These are phyloP conservation scores for Setaria italica DNA, from an alignment of 202 grass and related monocot species.

Conservation along the genomic window DNA sequence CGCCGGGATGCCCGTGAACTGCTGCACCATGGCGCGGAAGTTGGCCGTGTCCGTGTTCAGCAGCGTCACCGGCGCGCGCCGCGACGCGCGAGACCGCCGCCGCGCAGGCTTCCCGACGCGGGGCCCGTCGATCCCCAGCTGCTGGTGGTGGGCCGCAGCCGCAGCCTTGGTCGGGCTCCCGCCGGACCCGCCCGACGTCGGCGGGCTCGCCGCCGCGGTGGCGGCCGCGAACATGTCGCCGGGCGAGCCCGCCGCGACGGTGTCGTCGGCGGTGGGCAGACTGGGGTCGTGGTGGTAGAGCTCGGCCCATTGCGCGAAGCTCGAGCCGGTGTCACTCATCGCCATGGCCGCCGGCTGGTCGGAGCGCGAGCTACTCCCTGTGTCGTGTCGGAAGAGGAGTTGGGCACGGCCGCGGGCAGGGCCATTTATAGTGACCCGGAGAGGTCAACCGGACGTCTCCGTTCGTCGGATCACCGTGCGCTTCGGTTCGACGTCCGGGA, in stretches of 20 bases:
- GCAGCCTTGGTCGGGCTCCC: slow-evolving; percentile 23
- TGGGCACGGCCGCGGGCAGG: background rate
- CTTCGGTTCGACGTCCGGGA: fast-evolving
- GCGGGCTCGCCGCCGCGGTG: slow-evolving; percentile 26
- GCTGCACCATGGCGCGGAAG: slow-evolving; percentile 98
- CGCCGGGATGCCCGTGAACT: slow-evolving; percentile 86
- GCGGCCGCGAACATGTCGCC: background rate
- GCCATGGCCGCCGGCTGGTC: slow-evolving; percentile 37
- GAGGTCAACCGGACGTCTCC: background rate
- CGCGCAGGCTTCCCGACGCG: slow-evolving; percentile 68
- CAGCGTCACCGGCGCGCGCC: slow-evolving; percentile 80
- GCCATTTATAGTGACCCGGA: slow-evolving; percentile 44
- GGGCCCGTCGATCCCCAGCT: slow-evolving; percentile 43
- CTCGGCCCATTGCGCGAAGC: slow-evolving; percentile 47
- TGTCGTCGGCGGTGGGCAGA: background rate
- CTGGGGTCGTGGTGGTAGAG: slow-evolving; percentile 44
- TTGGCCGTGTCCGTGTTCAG: slow-evolving; percentile 94
- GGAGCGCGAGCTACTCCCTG: background rate
- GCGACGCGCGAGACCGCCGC: slow-evolving; percentile 68
- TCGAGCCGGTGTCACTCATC: slow-evolving; percentile 65
- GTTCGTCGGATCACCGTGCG: background rate
- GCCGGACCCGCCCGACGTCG: slow-evolving; percentile 42
- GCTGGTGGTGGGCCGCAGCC: background rate
- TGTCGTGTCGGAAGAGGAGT: background rate
- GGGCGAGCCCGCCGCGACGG: background rate